Evolutionary conservation across 2,329 filamentous ascomycete species (phyloP), one percentile per base, ranked within the genome.

Genomic region (Diaporthe ilicicola): DNA sequence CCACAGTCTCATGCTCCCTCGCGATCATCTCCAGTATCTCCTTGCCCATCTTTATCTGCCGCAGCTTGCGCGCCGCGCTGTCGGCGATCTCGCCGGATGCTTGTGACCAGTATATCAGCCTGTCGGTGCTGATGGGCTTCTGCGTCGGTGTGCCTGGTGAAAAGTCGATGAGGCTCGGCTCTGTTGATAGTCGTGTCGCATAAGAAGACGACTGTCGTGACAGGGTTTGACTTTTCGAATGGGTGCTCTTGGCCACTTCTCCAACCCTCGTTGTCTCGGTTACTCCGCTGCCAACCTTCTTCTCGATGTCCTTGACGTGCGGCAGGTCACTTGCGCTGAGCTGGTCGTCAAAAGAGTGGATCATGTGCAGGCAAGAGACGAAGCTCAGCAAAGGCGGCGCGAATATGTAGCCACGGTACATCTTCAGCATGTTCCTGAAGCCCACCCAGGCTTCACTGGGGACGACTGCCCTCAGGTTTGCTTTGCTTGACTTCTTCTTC

Each of bases 321-420:
- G 71, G 72, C 27, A 73, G 37, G 44, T 73, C 70, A 15, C 32
- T 67, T 37, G 71, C 67, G 67, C 68, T 73, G 48, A 74, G 73
- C 65, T 76, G 73, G 39, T 73, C 73, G 69, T 77, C 76, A 29
- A 74, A 76, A 1, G 69, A 68, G 62, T 75, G 76, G 42, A 76
- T 72, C 66, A 73, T 68, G 32, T 74, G 70, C 13, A 77, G 64
- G 24, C 73, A 74, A 12, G 73, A 67, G 17, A 73, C 72, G 70
- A 76, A 77, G 44, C 73, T 74, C n/a, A 76, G 73, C 19, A 77
- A 68, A n/a, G 73, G 56, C 46, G 76, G 73, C 27, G 75, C 74
- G 10, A 61, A 64, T n/a, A 74, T 56, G 68, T 75, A 73, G 12
- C 67, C 62, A 19, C 70, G 70, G 51, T 76, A 74, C 32, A 72